Base-by-base conservation (phyloP, 495 filamentous ascomycete species). In the Cercophora scortea region DNA sequence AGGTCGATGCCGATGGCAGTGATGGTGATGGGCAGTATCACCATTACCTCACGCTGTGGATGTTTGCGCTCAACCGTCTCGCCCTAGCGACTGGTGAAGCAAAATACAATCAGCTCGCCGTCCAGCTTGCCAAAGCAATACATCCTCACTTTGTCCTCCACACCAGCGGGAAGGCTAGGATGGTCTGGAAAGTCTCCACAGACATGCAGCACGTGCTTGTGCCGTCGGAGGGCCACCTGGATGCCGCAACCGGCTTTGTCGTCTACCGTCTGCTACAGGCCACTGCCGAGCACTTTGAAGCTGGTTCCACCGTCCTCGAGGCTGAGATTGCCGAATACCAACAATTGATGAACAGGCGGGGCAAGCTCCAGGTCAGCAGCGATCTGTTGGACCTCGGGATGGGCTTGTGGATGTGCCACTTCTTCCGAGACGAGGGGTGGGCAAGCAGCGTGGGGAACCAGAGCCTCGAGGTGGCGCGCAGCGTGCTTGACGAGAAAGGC, bases 11-110 rank as follows among this genome's bases (percentile, higher is more conserved):
- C 0, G 47, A 47, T 11, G 83, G 81, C 1, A 54, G 67, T 1
- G 83, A 86, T 46, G 68, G 74, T 15, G 84, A 86, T 61, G 83
- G 83, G 3, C 81, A 85, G 59, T 86, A 86, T 46, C 81, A 85
- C 50, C 83, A 86, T 53, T 87, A 85, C 57, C 64, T 86, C 9
- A 85, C 82, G 0, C 57, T 87, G 2, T 87, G 83, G 83, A 84
- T 86, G 82, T 87, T 85, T 56, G 83, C 81, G 0, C 66, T 86
- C 3, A 85, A 85, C 62, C 72, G 83, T 6, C 68, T 84, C 39
- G 65, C 77, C 0, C 42, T 77, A 10, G 83, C 79, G 11, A 74
- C 73, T 4, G 68, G 70, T 0, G 74, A 85, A 35, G 47, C 59
- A 15, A 45, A 43, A 1, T 85, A 79, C 52, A 86, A 84, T 52